Evolutionary conservation across 1,284 basidiomycete genomes (phyloP), one percentile per base, ranked within the genome.

Genomic region (Naganishia sp.): DNA sequence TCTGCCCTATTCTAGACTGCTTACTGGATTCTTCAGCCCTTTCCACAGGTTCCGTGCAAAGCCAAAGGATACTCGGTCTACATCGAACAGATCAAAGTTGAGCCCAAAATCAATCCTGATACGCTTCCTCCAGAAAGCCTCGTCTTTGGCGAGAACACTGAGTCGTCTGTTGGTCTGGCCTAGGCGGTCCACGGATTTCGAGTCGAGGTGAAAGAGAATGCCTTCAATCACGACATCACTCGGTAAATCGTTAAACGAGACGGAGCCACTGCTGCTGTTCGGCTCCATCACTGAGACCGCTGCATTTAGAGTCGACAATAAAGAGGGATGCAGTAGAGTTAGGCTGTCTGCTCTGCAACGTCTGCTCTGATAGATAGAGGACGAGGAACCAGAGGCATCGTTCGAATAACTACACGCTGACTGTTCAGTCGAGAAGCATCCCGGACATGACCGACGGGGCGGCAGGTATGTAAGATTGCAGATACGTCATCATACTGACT

Each of bases 21-120:
- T 55, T 33, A 67, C 66, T 69, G 83, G 86, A 76, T 72, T 75
- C 39, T 76, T 79, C 53, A 94, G 77, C 3, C 90, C 87, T 57
- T 83, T 83, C 79, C 92, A 94, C 43, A 94, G 86, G 70, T 87
- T 84, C 78, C 88, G 88, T 85, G 87, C 92, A 57, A 90, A 90
- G 55, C 80, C 70, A 23, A 68, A 68, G 21, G 59, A 60, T 16
- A 53, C 6, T 61, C 64, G 28, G 65, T 65, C 54, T 44, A 50
- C 49, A 64, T 53, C 10, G 72, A 72, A 21, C 68, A 72, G 13
- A 68, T 66, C 16, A 70, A 61, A 5, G 85, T 85, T 15, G 73
- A 90, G 92, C 73, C 91, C 89, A 81, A 87, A 93, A 75, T 94
- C 91, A n/a, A 78, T 74, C 44, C 83, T 75, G 9, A 90, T 82